Percentiles rank a stretch among this genome's conserved stretches.
Evolutionary conservation across 495 filamentous ascomycete genomes (phyloP).

Genomic region (Physcia stellaris): DNA sequence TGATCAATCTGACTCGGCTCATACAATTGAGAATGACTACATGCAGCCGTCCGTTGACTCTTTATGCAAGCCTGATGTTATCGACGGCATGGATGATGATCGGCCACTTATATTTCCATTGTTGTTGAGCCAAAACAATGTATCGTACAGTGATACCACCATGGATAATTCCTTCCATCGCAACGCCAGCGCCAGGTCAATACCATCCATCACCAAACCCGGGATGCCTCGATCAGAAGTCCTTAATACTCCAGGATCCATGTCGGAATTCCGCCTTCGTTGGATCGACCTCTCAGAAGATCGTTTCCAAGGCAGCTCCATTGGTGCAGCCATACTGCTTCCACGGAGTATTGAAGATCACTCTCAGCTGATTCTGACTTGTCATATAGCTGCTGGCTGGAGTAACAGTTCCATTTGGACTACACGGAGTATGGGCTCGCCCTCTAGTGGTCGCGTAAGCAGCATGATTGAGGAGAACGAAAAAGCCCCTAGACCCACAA

Average conservation of each 20-base stretch:
- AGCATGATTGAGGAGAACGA: no score
- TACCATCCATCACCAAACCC: slow-evolving; percentile 1
- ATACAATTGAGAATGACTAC: slow-evolving; percentile 1
- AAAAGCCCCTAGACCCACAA: no score
- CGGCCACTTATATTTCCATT: background rate
- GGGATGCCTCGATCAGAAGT: slow-evolving; percentile 5
- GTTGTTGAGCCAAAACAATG: no score
- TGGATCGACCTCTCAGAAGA: slow-evolving; percentile 7
- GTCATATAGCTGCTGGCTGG: slow-evolving; percentile 9
- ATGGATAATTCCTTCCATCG: background rate
- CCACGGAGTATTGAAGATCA: background rate
- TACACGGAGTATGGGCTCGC: no score
- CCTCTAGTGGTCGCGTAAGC: no score
- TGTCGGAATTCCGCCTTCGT: slow-evolving; percentile 5
- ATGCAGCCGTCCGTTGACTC: background rate
- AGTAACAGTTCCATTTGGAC: slow-evolving; percentile 3
- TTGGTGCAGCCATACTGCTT: slow-evolving; percentile 6
- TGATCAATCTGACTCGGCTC: background rate
- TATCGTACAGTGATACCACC: background rate
- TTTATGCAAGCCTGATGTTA: background rate
- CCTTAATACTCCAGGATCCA: slow-evolving; percentile 1
- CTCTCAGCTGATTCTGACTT: slow-evolving; percentile 4
- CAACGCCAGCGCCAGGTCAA: background rate
- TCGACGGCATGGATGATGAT: background rate
- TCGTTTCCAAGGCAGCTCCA: slow-evolving; percentile 7